Evolutionary conservation across 768 basidiomycete genomes (phyloP).

Genomic region (Agrocybe praecox): DNA sequence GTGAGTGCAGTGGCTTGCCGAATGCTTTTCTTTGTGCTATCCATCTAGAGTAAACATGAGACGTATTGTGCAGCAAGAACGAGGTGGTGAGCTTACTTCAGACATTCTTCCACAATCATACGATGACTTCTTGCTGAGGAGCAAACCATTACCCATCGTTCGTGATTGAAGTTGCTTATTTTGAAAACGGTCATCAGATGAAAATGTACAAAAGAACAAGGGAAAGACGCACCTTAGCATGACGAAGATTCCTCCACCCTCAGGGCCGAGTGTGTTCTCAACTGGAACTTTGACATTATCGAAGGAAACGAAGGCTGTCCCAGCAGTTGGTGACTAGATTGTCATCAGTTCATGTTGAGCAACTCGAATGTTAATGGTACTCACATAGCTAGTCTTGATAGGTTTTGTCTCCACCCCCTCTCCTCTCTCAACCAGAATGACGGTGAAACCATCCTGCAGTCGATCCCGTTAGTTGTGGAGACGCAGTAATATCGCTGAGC

Average conservation of each 20-base stretch:
- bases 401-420: slow-evolving; percentile 83
- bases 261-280: slow-evolving; percentile 81
- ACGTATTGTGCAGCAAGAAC: neutral
- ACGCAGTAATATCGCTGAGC: neutral
- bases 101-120: slow-evolving; percentile 48
- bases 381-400: slow-evolving; percentile 74
- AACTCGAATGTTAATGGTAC: slow-evolving; percentile 5
- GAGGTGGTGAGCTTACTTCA: slow-evolving; percentile 41
- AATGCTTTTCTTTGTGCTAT: slow-evolving; percentile 86
- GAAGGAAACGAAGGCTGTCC: slow-evolving; percentile 77
- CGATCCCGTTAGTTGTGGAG: neutral
- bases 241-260: slow-evolving; percentile 66
- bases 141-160: slow-evolving; percentile 91
- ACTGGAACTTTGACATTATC: slow-evolving; percentile 85
- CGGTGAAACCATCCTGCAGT: slow-evolving; percentile 66
- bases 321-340: slow-evolving; percentile 70
- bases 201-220: slow-evolving; percentile 2
- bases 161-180: slow-evolving; percentile 88
- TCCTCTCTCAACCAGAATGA: slow-evolving; percentile 81
- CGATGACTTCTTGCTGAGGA: slow-evolving; percentile 71
- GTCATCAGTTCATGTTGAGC: neutral
- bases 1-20: slow-evolving; percentile 82
- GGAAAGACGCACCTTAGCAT: slow-evolving; percentile 41
- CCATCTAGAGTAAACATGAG: slow-evolving; percentile 56
- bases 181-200: neutral